These are phyloP conservation scores for Litchi chinensis DNA, from an alignment of 345 rosid species.

Conservation along the genomic window DNA sequence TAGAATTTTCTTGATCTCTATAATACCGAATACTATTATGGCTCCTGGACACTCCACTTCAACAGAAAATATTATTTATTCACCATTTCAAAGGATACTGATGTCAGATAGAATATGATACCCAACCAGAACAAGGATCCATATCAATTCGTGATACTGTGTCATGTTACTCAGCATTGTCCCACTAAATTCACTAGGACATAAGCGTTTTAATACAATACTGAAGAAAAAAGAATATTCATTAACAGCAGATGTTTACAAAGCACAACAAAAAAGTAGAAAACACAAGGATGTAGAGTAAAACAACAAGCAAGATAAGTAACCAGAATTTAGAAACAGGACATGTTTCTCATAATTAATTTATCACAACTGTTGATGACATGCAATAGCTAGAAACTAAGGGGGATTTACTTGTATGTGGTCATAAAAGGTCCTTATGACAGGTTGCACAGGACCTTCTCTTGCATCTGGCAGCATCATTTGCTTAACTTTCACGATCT, in stretches of 20 bases:
- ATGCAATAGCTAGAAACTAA: slow-evolving; percentile 12
- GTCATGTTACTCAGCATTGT: too few relatives aligned
- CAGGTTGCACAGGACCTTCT: slow-evolving; percentile 70
- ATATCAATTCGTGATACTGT: too few relatives aligned
- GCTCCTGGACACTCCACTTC: not conserved
- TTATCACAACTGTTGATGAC: not conserved
- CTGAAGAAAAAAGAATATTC: not conserved
- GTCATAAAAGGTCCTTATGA: slow-evolving; percentile 82
- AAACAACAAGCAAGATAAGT: not conserved
- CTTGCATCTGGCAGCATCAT: slow-evolving; percentile 67
- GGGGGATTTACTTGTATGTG: slow-evolving; percentile 61
- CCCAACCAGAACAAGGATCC: too few relatives aligned
- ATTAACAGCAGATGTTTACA: not conserved
- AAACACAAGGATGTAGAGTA: not conserved
- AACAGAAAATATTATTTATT: not conserved
- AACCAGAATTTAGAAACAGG: not conserved
- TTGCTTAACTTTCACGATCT: slow-evolving; percentile 84
- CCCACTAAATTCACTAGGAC: too few relatives aligned
- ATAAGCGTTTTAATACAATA: not conserved
- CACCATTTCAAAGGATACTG: not conserved
- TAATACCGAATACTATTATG: not conserved
- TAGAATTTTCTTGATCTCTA: not conserved
- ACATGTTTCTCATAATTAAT: not conserved
- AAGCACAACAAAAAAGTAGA: not conserved
- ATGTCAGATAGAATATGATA: not conserved